These are phyloP conservation scores for Botryotinia narcissicola DNA, from an alignment of 2,329 filamentous ascomycete species.

Conservation along the genomic window DNA sequence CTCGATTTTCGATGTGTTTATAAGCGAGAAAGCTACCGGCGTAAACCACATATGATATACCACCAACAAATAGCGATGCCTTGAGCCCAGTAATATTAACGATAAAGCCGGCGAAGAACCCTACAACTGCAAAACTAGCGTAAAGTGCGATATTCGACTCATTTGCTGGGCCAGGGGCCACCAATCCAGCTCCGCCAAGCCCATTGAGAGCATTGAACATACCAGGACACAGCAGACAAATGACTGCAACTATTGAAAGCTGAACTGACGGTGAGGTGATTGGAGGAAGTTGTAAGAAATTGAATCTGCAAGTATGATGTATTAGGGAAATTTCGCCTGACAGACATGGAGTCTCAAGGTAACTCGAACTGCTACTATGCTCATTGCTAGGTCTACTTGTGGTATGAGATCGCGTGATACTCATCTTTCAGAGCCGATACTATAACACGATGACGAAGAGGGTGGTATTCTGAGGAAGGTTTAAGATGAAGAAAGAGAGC, in stretches of 20 bases:
- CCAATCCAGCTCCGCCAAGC: conserved; percentile 60
- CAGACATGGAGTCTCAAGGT: background rate
- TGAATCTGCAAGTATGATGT: conserved; percentile 1
- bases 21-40: conserved; percentile 66
- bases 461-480: conserved; percentile 14
- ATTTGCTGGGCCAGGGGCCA: conserved; percentile 53
- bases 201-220: conserved; percentile 68
- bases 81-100: conserved; percentile 71
- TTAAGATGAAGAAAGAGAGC: conserved; percentile 12
- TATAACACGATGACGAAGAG: conserved; percentile 8
- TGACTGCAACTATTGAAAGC: conserved; percentile 55
- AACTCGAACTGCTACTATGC: conserved; percentile 11
- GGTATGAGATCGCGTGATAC: conserved; percentile 14
- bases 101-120: conserved; percentile 69
- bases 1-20: conserved; percentile 54
- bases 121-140: conserved; percentile 52
- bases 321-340: background rate
- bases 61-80: conserved; percentile 64
- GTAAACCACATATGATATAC: conserved; percentile 73
- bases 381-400: conserved; percentile 15
- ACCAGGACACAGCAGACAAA: conserved; percentile 67
- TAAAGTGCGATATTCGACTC: conserved; percentile 43
- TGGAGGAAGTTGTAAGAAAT: conserved; percentile 7
- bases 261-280: conserved; percentile 14
- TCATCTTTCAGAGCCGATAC: conserved; percentile 10